A percentile compares a stretch with the other conserved stretches of the same genome.
phyloP scores from a whole-genome alignment of 352 stramenopile species.

The Lagenidium sp. region DNA sequence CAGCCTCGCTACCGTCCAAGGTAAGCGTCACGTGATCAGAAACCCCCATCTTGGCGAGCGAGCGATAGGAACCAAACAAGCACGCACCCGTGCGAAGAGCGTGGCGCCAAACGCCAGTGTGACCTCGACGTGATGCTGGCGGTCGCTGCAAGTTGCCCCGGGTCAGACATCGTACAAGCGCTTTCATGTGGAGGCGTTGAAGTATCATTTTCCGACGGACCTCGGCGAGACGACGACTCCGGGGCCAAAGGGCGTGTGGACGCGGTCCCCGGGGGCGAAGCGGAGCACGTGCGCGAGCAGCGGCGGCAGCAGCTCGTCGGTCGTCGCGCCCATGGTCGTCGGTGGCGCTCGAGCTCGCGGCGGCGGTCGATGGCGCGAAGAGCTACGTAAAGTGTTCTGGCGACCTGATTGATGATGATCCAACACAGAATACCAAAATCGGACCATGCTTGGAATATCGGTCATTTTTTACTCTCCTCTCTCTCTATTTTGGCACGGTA shows the following conservation, averaged over 20 bases:
- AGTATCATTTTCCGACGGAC: conserved; percentile 1
- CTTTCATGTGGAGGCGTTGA: background rate
- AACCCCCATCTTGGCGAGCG: too few relatives aligned
- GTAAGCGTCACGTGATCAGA: background rate
- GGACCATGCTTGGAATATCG: background rate
- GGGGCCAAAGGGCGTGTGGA: conserved; percentile 56
- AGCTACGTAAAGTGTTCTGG: too few relatives aligned
- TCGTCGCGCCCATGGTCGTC: too few relatives aligned
- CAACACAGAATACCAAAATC: background rate
- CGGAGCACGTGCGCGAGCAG: conserved; percentile 65
- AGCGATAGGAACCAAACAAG: background rate
- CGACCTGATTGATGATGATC: too few relatives aligned
- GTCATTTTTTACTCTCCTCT: too few relatives aligned
- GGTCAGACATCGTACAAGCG: background rate
- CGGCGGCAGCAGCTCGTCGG: conserved; percentile 41
- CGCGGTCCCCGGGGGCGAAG: conserved; percentile 47
- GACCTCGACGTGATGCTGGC: conserved; percentile 46
- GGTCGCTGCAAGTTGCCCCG: conserved; percentile 21
- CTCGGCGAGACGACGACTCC: conserved; percentile 31
- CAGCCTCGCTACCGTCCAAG: conserved; percentile 23
- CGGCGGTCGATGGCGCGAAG: too few relatives aligned
- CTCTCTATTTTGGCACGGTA: too few relatives aligned
- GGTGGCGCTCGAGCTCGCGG: too few relatives aligned
- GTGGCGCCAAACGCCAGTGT: conserved; percentile 33
- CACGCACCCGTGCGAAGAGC: conserved; percentile 41